Conservation (phyloP, 352 stramenopile species). For the Globisporangium radiosum region DNA sequence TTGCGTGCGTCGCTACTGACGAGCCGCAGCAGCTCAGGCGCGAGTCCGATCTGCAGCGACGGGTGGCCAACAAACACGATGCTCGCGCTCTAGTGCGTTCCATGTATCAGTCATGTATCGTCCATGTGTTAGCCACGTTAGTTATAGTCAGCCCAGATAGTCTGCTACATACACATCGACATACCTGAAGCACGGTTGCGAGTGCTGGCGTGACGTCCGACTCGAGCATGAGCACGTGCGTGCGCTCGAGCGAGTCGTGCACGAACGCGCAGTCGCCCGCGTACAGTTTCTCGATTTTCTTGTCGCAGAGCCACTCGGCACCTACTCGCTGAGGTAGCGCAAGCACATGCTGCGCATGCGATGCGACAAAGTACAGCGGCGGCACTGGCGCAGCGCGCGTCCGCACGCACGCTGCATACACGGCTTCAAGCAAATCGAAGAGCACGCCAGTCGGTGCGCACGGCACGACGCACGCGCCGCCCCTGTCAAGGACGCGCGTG, state of each 20-base stretch:
- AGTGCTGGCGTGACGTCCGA: constrained; percentile 32
- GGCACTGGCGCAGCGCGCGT: constrained; percentile 30
- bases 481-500: constrained; percentile 52
- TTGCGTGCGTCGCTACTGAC: constrained; percentile 58
- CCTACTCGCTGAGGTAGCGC: constrained; percentile 39
- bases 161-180: background rate
- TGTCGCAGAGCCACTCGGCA: constrained; percentile 79
- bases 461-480: constrained; percentile 64
- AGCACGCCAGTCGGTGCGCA: constrained; percentile 53
- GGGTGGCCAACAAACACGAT: constrained; percentile 75
- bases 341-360: constrained; percentile 38
- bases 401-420: constrained; percentile 42
- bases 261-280: constrained; percentile 63
- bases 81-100: constrained; percentile 36
- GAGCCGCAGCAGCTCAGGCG: constrained; percentile 43
- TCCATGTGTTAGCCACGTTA: background rate
- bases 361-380: constrained; percentile 65
- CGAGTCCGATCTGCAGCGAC: constrained; percentile 52
- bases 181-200: constrained; percentile 51
- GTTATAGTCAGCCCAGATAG: background rate
- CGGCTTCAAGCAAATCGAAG: constrained; percentile 73
- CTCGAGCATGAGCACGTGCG: constrained; percentile 42
- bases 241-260: constrained; percentile 47
- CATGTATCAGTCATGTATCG: too few species aligned
- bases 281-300: constrained; percentile 77